phyloP scores from a whole-genome alignment of 768 basidiomycete genomes.

The Mycena latifolia region DNA sequence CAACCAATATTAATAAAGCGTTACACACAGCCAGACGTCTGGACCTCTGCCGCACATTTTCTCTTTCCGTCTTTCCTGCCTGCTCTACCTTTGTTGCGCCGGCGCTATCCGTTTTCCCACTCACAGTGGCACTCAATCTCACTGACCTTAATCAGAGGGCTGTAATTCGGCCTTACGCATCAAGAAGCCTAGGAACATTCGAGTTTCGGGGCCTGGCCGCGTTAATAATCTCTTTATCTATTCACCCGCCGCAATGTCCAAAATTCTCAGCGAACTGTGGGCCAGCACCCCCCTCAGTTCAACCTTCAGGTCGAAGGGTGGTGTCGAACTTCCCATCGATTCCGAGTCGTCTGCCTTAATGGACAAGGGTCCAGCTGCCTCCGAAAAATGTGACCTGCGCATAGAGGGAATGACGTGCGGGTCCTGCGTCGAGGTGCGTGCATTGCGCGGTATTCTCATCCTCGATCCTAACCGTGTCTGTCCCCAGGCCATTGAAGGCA shows the following conservation, averaged over 20 bases:
- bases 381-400: conserved; percentile 79
- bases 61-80: background rate
- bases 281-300: conserved; percentile 35
- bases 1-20: too few relatives aligned
- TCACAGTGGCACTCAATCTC: too few relatives aligned
- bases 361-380: conserved; percentile 31
- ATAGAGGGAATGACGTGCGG: conserved; percentile 95
- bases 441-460: background rate
- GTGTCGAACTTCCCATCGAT: conserved; percentile 35
- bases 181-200: conserved; percentile 6
- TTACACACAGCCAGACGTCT: too few relatives aligned
- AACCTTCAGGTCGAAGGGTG: conserved; percentile 35
- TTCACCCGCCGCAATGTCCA: conserved; percentile 32
- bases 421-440: conserved; percentile 85
- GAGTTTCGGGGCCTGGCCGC: conserved; percentile 3
- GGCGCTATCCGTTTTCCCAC: conserved; percentile 25
- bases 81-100: conserved; percentile 20
- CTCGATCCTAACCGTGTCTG: background rate
- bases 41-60: background rate
- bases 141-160: conserved; percentile 27
- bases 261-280: conserved; percentile 36
- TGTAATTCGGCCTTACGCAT: conserved; percentile 27
- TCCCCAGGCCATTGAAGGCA: conserved; percentile 85
- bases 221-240: conserved; percentile 3
- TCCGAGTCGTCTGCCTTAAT: conserved; percentile 27